Evolutionary conservation across 352 stramenopile species (phyloP).

Genomic region (Lagenidium sp.): DNA sequence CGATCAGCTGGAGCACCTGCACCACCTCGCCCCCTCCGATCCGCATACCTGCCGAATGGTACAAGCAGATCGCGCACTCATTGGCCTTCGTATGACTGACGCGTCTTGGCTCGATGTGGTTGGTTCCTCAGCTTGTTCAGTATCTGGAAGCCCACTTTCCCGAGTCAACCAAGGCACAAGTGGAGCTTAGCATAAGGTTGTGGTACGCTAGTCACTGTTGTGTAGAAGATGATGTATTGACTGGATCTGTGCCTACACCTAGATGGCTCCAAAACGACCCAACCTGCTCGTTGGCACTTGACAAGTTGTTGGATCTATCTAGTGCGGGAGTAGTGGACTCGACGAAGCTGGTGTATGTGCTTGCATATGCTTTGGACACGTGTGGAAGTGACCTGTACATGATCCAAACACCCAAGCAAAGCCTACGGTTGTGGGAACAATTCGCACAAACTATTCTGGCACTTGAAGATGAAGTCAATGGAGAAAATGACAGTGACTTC

Average conservation of each 20-base stretch:
- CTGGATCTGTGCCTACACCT: no score
- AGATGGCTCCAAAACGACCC: conserved; percentile 54
- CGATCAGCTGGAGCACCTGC: conserved; percentile 69
- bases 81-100: no score
- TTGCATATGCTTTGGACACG: conserved; percentile 40
- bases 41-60: conserved; percentile 67
- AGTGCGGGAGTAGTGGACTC: conserved; percentile 26
- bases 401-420: conserved; percentile 20
- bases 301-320: conserved; percentile 41
- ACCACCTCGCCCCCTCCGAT: conserved; percentile 39
- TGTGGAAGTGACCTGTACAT: conserved; percentile 52
- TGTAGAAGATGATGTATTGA: no score
- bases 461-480: conserved; percentile 4
- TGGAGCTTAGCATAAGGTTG: no score
- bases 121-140: conserved; percentile 6
- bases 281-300: conserved; percentile 26
- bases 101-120: background rate
- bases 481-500: no score
- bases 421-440: conserved; percentile 54
- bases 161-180: conserved; percentile 8
- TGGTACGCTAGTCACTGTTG: conserved; percentile 11
- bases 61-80: no score
- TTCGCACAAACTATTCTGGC: conserved; percentile 37
- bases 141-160: conserved; percentile 19
- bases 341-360: conserved; percentile 19